phyloP scores from a whole-genome alignment of 73 alveolate species.

The Paramecium octaurelia region DNA sequence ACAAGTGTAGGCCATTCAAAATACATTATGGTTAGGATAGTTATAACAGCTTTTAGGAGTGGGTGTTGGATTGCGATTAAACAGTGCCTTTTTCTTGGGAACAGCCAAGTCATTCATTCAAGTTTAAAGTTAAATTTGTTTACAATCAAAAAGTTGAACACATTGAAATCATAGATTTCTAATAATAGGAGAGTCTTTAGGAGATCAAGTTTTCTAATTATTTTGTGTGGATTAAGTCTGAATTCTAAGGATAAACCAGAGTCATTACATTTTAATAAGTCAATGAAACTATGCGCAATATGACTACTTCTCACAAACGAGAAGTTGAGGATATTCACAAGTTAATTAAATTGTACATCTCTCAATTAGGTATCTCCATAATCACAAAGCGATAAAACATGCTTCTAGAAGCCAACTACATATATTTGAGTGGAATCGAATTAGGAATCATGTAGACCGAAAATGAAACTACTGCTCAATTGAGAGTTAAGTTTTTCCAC shows the following conservation, averaged over 20 bases:
- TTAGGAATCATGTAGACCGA: not conserved
- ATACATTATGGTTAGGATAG: not conserved
- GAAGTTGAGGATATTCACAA: not conserved
- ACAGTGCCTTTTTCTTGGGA: constrained; percentile 36
- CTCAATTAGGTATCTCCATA: not conserved
- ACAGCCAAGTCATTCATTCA: constrained; percentile 21
- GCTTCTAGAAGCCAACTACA: constrained; percentile 9
- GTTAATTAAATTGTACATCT: not conserved
- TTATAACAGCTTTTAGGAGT: not conserved
- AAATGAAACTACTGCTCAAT: constrained; percentile 31
- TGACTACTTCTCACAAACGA: not conserved
- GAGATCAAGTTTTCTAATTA: not conserved
- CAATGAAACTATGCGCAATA: not conserved
- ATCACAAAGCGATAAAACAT: not conserved
- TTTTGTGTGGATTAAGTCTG: not conserved
- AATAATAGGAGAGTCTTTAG: not conserved
- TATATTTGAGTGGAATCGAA: not conserved
- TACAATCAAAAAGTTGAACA: not conserved
- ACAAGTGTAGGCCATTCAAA: not conserved
- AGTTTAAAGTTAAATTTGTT: not conserved
- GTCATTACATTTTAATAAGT: not conserved
- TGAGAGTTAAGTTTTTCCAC: constrained; percentile 45
- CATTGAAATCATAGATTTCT: not conserved
- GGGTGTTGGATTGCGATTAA: not conserved
- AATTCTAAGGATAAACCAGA: constrained; percentile 32